phyloP scores from a whole-genome alignment of 495 filamentous ascomycete species.

The Lepidopterella palustris region DNA sequence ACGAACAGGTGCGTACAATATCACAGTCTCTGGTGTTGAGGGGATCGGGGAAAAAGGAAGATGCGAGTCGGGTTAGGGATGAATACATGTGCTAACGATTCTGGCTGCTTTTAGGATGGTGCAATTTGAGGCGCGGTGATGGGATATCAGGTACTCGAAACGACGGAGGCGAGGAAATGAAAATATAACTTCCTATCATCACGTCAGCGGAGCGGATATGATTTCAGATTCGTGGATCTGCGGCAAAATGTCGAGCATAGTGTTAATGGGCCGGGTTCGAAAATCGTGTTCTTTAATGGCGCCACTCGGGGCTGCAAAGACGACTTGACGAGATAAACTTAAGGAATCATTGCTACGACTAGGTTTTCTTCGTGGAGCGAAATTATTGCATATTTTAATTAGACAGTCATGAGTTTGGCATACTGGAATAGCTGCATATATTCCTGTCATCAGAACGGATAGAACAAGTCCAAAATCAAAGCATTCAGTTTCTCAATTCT shows the following conservation, averaged over 20 bases:
- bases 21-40: neutral
- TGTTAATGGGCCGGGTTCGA: neutral
- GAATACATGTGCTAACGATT: slow-evolving; percentile 8
- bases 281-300: neutral
- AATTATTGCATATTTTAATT: too few relatives aligned
- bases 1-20: slow-evolving; percentile 76
- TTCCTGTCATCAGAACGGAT: too few relatives aligned
- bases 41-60: neutral
- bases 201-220: neutral
- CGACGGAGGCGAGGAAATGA: neutral
- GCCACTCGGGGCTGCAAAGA: neutral
- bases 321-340: neutral
- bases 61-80: slow-evolving; percentile 6
- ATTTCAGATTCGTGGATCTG: neutral
- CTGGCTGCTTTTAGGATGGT: slow-evolving; percentile 63
- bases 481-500: too few relatives aligned
- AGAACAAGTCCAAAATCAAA: too few relatives aligned
- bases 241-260: neutral
- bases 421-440: too few relatives aligned
- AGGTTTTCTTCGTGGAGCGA: too few relatives aligned
- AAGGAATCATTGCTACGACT: neutral
- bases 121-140: slow-evolving; percentile 87
- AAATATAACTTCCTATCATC: neutral
- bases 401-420: too few relatives aligned
- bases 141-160: too few relatives aligned